A percentile compares a stretch with the other conserved stretches of the same genome.
Evolutionary conservation across 2,329 filamentous ascomycete species (phyloP).

Genomic region (Colletotrichum destructivum): DNA sequence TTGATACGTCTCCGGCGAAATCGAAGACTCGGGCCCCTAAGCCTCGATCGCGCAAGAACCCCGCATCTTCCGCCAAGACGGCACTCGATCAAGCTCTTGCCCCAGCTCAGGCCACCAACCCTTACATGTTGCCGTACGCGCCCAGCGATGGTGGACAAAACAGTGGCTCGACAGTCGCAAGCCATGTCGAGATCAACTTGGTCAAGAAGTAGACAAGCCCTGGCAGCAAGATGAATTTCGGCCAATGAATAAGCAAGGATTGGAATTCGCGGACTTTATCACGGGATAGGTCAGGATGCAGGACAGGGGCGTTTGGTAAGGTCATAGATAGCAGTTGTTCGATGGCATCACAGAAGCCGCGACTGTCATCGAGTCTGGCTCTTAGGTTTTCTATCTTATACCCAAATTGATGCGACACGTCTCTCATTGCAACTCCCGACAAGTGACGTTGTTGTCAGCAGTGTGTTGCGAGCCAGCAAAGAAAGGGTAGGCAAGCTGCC

Average conservation of each 20-base stretch:
- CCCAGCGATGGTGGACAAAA: background rate
- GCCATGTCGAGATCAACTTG: constrained; percentile 26
- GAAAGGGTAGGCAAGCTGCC: background rate
- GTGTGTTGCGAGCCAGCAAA: background rate
- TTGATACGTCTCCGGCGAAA: background rate
- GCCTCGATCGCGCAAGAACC: constrained; percentile 15
- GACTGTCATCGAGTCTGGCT: background rate
- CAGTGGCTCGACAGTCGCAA: background rate
- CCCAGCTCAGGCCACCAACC: background rate
- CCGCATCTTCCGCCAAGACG: constrained; percentile 11
- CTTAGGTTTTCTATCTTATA: constrained; percentile 25
- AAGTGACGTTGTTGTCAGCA: background rate
- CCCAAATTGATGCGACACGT: constrained; percentile 17
- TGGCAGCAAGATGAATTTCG: background rate
- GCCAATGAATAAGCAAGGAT: background rate
- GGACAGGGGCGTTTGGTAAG: constrained; percentile 29
- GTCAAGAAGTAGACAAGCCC: background rate
- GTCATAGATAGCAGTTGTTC: background rate
- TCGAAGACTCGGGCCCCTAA: background rate
- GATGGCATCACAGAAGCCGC: background rate
- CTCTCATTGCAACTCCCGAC: too few relatives aligned
- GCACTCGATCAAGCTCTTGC: background rate
- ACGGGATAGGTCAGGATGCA: constrained; percentile 9
- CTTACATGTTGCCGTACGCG: constrained; percentile 12
- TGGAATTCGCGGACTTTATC: constrained; percentile 14